These are phyloP conservation scores for Cyberlindnera mississippiensis DNA, from an alignment of 805 yeast species.

Conservation along the genomic window DNA sequence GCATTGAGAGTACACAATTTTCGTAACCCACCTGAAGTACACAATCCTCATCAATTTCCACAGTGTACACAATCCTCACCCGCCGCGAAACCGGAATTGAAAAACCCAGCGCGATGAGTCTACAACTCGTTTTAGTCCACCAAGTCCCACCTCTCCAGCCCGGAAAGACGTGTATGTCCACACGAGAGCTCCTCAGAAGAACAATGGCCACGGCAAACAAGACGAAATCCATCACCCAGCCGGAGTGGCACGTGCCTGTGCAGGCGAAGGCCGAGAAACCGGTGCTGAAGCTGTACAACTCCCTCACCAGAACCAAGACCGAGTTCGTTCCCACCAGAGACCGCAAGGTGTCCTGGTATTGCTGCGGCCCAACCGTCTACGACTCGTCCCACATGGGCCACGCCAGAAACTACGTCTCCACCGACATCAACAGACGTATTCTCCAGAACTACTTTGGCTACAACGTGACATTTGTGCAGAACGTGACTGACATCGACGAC, in stretches of 20 bases:
- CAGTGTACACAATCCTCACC: too few relatives aligned
- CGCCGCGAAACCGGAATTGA: too few relatives aligned
- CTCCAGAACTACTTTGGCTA: conserved; percentile 90
- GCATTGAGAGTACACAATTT: too few relatives aligned
- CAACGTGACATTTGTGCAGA: conserved; percentile 83
- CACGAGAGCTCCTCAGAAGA: conserved; percentile 9
- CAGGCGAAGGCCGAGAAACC: conserved; percentile 27
- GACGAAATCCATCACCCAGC: conserved; percentile 38
- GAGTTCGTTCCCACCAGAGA: conserved; percentile 68
- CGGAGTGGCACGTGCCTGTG: conserved; percentile 43
- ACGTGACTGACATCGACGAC: conserved; percentile 98
- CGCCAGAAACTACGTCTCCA: conserved; percentile 93
- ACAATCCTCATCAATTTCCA: too few relatives aligned
- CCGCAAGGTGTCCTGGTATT: conserved; percentile 83
- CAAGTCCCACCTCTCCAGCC: background rate
- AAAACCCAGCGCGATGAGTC: too few relatives aligned
- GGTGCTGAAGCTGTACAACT: conserved; percentile 66
- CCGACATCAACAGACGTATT: conserved; percentile 88
- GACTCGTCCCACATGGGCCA: conserved; percentile 98
- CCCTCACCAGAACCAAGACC: conserved; percentile 77
- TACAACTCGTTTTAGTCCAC: too few relatives aligned
- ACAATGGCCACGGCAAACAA: conserved; percentile 26
- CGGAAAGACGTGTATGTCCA: conserved; percentile 5
- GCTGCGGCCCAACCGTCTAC: conserved; percentile 98
- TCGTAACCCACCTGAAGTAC: too few relatives aligned